phyloP scores from a whole-genome alignment of 139 green algal species.

The Chlorella sp. region DNA sequence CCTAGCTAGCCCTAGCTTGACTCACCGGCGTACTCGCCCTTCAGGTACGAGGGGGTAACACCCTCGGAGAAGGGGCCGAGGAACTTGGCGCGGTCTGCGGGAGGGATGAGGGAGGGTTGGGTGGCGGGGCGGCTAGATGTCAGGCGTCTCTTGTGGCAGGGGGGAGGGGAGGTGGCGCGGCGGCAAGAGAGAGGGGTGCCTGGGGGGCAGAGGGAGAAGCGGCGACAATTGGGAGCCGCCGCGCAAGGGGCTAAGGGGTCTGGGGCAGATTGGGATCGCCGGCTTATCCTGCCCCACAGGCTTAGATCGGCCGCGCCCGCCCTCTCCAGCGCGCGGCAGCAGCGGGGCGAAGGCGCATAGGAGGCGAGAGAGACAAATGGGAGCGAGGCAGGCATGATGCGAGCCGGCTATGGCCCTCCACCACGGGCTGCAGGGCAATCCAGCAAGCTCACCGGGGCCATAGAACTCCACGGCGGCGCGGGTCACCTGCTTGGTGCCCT shows the following conservation, averaged over 20 bases:
- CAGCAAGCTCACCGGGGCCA: conserved; percentile 17
- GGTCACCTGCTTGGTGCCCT: conserved; percentile 59
- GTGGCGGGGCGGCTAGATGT: background rate
- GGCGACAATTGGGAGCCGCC: background rate
- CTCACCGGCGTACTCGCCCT: conserved; percentile 81
- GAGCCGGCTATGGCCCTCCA: background rate
- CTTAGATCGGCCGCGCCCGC: conserved; percentile 1
- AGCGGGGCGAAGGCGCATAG: too few species aligned
- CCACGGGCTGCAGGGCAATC: background rate
- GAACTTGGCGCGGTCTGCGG: conserved; percentile 62
- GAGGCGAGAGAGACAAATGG: background rate
- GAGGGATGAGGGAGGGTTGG: background rate
- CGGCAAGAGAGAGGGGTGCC: background rate
- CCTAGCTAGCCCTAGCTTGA: too few species aligned
- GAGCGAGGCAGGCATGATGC: background rate
- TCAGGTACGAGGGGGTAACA: conserved; percentile 79
- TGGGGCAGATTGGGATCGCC: background rate
- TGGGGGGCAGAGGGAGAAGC: background rate
- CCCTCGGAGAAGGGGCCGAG: conserved; percentile 76
- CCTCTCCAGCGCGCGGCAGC: background rate
- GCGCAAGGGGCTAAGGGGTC: background rate
- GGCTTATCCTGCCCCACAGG: too few species aligned
- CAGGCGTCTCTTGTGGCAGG: background rate
- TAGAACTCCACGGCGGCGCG: conserved; percentile 65
- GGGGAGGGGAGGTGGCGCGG: background rate